Evolutionary conservation across 345 rosid species (phyloP), one percentile per base, ranked within the genome.

Genomic region (Xanthoceras sorbifolium): DNA sequence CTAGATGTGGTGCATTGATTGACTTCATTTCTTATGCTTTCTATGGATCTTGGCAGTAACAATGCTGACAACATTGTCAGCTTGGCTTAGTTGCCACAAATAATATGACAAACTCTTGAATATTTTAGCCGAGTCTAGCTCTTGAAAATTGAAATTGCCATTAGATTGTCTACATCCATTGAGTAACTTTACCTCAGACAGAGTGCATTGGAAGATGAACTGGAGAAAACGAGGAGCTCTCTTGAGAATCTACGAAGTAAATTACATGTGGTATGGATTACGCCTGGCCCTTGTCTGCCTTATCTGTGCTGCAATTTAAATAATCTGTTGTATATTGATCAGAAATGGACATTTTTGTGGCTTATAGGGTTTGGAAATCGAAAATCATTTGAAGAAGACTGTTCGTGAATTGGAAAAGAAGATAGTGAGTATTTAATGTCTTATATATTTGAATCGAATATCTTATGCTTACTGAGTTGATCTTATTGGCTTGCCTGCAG

Each of bases 171-270:
- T 44, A 67, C 77, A 36, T 69, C 78, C 86, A 76, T 79, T 86
- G 78, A 91, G 74, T 89, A 90, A 94, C 85, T 83, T 86, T 83
- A 79, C 83, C 88, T 92, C 89, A 92, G 99, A 94, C 97, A 97
- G 99, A 90, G 88, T 89, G 90, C 93, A 76, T 80, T 97, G 76
- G 98, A 97, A 86, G 93, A 82, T 77, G 96, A 97, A 84, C 78
- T 92, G 88, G 87, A 89, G 75, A 84, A 77, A 44, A 81, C 82
- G 78, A 90, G 92, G 82, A 84, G 78, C 59, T 79, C 86, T 65
- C 77, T 87, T 44, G 97, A 94, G 78, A 83, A 82, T 82, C 94
- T 97, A 79, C 93, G 78, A 73, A 91, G 84, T 84, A 94, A 94
- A 84, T 70, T 91, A 74, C 88, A 79, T 61, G 80, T 97, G 94